Conservation (phyloP, 2,329 filamentous ascomycete genomes). For the Rhinocladiella mackenziei region DNA sequence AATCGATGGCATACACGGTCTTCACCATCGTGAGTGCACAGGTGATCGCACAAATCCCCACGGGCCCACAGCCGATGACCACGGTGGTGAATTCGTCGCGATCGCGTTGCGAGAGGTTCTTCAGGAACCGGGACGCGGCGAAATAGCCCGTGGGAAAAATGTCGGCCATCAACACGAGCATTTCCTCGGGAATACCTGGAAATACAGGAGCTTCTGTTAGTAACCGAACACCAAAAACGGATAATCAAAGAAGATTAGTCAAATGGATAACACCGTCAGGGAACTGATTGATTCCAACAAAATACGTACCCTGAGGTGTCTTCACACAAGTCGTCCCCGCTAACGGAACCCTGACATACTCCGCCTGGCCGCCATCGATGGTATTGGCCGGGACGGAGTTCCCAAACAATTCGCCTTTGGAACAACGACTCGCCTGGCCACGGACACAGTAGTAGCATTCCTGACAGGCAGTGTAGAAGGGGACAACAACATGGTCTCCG, state of each 20-base stretch:
- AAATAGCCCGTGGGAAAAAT: constrained; percentile 32
- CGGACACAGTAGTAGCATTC: constrained; percentile 51
- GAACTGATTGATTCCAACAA: too few relatives aligned
- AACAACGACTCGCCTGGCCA: constrained; percentile 53
- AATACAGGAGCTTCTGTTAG: too few relatives aligned
- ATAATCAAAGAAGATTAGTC: too few relatives aligned
- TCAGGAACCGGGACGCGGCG: constrained; percentile 28
- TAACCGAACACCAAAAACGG: too few relatives aligned
- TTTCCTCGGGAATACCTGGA: constrained; percentile 31
- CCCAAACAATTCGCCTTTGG: constrained; percentile 43
- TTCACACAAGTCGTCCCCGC: constrained; percentile 49
- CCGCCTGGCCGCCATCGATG: constrained; percentile 54
- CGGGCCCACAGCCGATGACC: constrained; percentile 61
- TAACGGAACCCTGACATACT: constrained; percentile 53
- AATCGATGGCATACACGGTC: constrained; percentile 60
- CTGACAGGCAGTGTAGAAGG: constrained; percentile 51
- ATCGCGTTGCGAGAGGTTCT: constrained; percentile 26
- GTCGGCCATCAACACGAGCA: constrained; percentile 34
- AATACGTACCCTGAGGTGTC: constrained; percentile 35
- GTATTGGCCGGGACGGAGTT: constrained; percentile 52
- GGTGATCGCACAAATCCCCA: constrained; percentile 65
- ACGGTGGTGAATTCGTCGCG: constrained; percentile 46
- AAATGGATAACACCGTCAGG: too few relatives aligned
- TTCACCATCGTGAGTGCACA: constrained; percentile 60
- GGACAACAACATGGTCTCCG: constrained; percentile 53